Base-by-base conservation (phyloP, 257 asterid species). In the Solanum virginianum region DNA sequence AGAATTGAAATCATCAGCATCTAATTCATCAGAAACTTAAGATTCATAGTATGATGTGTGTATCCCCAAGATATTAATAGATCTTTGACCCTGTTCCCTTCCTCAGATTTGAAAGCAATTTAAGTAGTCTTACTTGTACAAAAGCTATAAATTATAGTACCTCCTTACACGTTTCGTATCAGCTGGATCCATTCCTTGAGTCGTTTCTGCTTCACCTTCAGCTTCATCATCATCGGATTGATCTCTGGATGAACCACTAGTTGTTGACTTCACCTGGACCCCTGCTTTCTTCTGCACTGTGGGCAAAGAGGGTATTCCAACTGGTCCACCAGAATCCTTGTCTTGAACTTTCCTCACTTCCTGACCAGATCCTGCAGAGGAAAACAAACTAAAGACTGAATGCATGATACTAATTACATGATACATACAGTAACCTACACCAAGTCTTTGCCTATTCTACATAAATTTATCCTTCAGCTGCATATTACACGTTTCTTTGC, bases 81-180 rank as follows among this genome's bases (percentile, higher is more conserved):
- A n/a, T 72, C 81, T 45, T 45, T 45, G n/a, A 14, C 36, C 81
- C 39, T 13, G 14, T 60, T 47, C 56, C 22, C 36, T 22, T 75
- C 49, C 45, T 15, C 59, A 24, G 81, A 75, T 75, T 75, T 49
- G 39, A 47, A 22, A 75, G 60, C 60, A 22, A 75, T 75, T 51
- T 16, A 49, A 51, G 82, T 26, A 77, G 16, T 47, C 16, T 79
- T 86, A 39, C 53, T 18, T 45, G 57, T 54, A 49, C 79, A 80
- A 26, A 85, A 70, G 45, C 54, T 81, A 54, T n/a, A 77, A 86
- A n/a, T 32, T 69, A 54, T 20, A 89, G 63, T 90, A 97, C 99
- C 99, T 97, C 89, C 99, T 92, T 89, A 92, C 85, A 36, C 98
- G 98, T 88, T 94, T 97, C 57, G 92, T 93, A 91, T 95, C 94